Conservation (phyloP, 192 early-diverging fungal genomes). For the Backusella morwellensis region DNA sequence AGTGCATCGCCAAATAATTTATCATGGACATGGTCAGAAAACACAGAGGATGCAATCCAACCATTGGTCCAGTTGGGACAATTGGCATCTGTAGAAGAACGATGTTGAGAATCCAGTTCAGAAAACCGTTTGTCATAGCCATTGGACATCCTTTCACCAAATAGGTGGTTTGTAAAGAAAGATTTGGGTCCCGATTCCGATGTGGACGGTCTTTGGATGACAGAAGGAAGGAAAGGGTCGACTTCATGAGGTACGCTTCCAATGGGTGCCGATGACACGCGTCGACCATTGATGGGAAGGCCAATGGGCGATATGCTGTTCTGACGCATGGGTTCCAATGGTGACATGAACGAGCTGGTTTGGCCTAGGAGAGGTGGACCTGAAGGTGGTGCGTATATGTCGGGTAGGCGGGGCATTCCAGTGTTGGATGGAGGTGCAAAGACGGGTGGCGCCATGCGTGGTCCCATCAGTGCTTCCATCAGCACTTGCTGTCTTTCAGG, state of each 20-base stretch:
- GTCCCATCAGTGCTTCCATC: conserved; percentile 18
- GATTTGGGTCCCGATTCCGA: not conserved
- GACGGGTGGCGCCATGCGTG: not conserved
- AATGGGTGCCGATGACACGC: conserved; percentile 8
- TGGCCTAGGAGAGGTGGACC: not conserved
- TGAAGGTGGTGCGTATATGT: no score
- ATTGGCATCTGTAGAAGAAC: conserved; percentile 2
- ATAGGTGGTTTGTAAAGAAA: conserved; percentile 24
- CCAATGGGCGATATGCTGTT: conserved; percentile 20
- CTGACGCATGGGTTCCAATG: not conserved
- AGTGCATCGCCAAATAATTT: conserved; percentile 34
- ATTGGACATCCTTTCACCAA: conserved; percentile 20
- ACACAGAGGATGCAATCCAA: conserved; percentile 19
- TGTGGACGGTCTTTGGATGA: conserved; percentile 3
- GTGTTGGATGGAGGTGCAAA: not conserved
- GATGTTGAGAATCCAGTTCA: not conserved
- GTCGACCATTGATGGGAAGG: conserved; percentile 6
- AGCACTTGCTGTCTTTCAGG: conserved; percentile 19
- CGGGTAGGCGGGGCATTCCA: not conserved
- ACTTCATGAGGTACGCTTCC: not conserved
- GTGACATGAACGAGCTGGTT: not conserved
- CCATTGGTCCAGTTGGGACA: conserved; percentile 12
- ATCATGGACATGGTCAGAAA: conserved; percentile 24
- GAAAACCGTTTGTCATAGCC: not conserved
- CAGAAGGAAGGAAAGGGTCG: not conserved